A percentile compares a stretch with the other conserved stretches of the same genome.
Evolutionary conservation across 768 basidiomycete genomes (phyloP).

Genomic region (Boletus vermiculosoides): DNA sequence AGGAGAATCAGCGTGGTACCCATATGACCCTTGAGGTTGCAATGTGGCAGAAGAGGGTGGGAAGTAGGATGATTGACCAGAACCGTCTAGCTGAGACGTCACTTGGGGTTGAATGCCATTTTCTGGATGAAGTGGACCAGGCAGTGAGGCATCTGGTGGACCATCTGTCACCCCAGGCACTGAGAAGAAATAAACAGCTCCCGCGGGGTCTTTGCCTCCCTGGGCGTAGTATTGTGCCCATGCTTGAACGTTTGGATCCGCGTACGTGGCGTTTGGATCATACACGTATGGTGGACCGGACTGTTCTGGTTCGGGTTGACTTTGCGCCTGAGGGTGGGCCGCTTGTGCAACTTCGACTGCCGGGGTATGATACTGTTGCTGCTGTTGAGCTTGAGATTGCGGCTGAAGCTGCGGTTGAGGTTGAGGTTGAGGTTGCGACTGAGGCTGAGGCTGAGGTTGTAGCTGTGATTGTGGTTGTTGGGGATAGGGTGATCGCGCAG

Average conservation of each 20-base stretch:
- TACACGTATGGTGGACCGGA: conserved; percentile 52
- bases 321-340: conserved; percentile 13
- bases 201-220: conserved; percentile 71
- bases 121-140: conserved; percentile 6
- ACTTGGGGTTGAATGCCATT: conserved; percentile 17
- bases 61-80: conserved; percentile 16
- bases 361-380: conserved; percentile 20
- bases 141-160: conserved; percentile 14
- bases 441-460: conserved; percentile 24
- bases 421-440: conserved; percentile 8
- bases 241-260: conserved; percentile 79
- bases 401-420: conserved; percentile 28
- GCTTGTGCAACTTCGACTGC: conserved; percentile 7
- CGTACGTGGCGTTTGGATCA: conserved; percentile 65
- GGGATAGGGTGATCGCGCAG: conserved; percentile 32
- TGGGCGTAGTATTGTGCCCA: conserved; percentile 86
- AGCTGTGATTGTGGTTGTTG: conserved; percentile 31
- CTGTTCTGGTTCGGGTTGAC: conserved; percentile 20
- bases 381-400: conserved; percentile 31
- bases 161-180: conserved; percentile 70
- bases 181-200: conserved; percentile 77
- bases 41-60: not conserved
- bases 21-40: conserved; percentile 23
- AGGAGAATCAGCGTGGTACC: conserved; percentile 18
- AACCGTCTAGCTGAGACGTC: conserved; percentile 11